Evolutionary conservation across 2,329 filamentous ascomycete species (phyloP).

Genomic region (Hortaea werneckii): DNA sequence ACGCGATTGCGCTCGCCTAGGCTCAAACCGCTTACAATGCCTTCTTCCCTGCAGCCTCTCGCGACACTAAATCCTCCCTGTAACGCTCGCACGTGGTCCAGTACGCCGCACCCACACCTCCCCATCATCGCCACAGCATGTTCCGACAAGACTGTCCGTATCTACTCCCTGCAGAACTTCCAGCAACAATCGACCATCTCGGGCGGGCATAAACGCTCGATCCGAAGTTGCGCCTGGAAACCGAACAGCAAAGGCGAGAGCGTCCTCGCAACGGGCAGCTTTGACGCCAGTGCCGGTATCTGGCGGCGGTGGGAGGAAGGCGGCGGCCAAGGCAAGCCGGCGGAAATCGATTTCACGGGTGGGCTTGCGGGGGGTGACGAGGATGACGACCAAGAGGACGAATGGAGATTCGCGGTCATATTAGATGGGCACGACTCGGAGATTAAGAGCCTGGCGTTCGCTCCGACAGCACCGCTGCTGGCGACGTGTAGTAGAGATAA

Average conservation of each 20-base stretch:
- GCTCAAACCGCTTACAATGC: conserved; percentile 6
- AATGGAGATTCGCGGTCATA: conserved; percentile 87
- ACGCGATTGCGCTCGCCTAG: too few species aligned
- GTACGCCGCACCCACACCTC: conserved; percentile 72
- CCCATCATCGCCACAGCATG: conserved; percentile 84
- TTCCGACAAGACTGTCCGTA: conserved; percentile 72
- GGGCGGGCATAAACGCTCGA: conserved; percentile 81
- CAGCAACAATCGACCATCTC: conserved; percentile 68
- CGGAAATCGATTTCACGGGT: conserved; percentile 25
- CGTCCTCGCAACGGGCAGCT: conserved; percentile 83
- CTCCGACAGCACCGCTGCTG: conserved; percentile 63
- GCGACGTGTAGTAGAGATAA: conserved; percentile 91
- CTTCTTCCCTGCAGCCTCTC: conserved; percentile 31
- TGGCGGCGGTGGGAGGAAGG: conserved; percentile 56
- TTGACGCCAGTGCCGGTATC: conserved; percentile 78
- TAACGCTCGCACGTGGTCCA: conserved; percentile 67
- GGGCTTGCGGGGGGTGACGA: conserved; percentile 20
- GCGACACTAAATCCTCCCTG: conserved; percentile 45
- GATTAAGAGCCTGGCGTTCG: conserved; percentile 71
- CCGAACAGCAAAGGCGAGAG: conserved; percentile 54
- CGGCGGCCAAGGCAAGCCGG: conserved; percentile 12
- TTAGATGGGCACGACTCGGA: conserved; percentile 93
- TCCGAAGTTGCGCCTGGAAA: conserved; percentile 84
- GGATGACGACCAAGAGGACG: conserved; percentile 51
- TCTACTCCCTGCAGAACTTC: conserved; percentile 79